Conservation (phyloP, 768 basidiomycete genomes). For the Sutorius australiensis region DNA sequence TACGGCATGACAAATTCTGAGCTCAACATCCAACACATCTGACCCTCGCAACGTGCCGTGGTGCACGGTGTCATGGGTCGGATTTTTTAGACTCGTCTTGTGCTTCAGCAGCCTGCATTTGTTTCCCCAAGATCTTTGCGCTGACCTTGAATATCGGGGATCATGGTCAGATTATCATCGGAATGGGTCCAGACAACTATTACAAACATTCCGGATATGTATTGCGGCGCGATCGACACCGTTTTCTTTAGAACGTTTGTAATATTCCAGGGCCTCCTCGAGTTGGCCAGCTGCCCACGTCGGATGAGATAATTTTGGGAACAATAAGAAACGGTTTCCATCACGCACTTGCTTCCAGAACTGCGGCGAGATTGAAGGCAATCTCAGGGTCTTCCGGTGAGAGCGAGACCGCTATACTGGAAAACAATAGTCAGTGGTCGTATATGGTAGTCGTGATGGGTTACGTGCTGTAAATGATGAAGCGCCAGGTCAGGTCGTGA, state of each 20-base stretch:
- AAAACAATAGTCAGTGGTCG: conserved; percentile 32
- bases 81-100: conserved; percentile 31
- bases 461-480: conserved; percentile 71
- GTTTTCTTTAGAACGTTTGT: conserved; percentile 71
- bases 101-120: conserved; percentile 37
- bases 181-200: conserved; percentile 16
- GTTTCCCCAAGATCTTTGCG: conserved; percentile 72
- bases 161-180: conserved; percentile 9
- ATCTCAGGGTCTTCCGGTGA: conserved; percentile 89
- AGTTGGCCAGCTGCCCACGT: conserved; percentile 61
- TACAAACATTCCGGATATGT: conserved; percentile 76
- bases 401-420: conserved; percentile 76
- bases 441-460: conserved; percentile 27
- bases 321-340: conserved; percentile 32
- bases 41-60: conserved; percentile 2
- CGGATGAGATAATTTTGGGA: conserved; percentile 30
- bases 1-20: conserved; percentile 13
- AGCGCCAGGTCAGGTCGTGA: conserved; percentile 83
- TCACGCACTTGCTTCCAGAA: conserved; percentile 80
- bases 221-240: conserved; percentile 80
- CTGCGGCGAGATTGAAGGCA: conserved; percentile 86
- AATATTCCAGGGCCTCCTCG: conserved; percentile 77
- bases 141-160: conserved; percentile 51
- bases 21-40: conserved; percentile 7
- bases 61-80: conserved; percentile 21